Conservation (phyloP, 202 grass and related monocot genomes). For the Elaeis oleifera region DNA sequence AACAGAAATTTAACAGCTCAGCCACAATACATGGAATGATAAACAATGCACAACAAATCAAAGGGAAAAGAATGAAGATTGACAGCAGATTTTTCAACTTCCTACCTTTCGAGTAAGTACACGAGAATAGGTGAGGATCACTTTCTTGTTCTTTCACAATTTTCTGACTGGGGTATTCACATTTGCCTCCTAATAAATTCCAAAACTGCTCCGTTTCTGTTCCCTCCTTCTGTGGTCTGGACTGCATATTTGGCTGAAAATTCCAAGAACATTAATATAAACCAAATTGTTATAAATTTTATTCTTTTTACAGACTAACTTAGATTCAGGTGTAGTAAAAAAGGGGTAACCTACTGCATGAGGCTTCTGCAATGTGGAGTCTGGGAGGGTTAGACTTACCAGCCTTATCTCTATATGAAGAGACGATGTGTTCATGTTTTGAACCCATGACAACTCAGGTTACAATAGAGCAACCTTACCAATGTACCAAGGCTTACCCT, state of each 20-base stretch:
- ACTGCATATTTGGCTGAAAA: constrained; percentile 87
- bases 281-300: too few relatives aligned
- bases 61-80: too few relatives aligned
- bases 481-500: too few relatives aligned
- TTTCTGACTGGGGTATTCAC: constrained; percentile 84
- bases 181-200: constrained; percentile 83
- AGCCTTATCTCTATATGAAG: too few relatives aligned
- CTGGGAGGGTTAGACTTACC: too few relatives aligned
- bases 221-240: constrained; percentile 92
- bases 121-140: constrained; percentile 83
- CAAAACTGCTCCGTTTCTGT: constrained; percentile 95
- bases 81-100: constrained; percentile 13
- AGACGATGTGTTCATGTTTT: too few relatives aligned
- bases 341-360: too few relatives aligned
- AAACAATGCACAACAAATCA: constrained; percentile 6
- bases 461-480: too few relatives aligned
- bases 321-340: too few relatives aligned
- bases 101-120: constrained; percentile 81
- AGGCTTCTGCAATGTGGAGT: too few relatives aligned
- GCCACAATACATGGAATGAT: constrained; percentile 9
- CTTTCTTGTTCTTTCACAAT: constrained; percentile 72
- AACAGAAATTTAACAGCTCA: constrained; percentile 22
- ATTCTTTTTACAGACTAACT: too few relatives aligned
- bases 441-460: too few relatives aligned
- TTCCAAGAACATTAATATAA: neutral